A percentile compares a stretch with the other conserved stretches of the same genome.
phyloP scores from a whole-genome alignment of 2,329 filamentous ascomycete species.

The Intubia oerlemansii region DNA sequence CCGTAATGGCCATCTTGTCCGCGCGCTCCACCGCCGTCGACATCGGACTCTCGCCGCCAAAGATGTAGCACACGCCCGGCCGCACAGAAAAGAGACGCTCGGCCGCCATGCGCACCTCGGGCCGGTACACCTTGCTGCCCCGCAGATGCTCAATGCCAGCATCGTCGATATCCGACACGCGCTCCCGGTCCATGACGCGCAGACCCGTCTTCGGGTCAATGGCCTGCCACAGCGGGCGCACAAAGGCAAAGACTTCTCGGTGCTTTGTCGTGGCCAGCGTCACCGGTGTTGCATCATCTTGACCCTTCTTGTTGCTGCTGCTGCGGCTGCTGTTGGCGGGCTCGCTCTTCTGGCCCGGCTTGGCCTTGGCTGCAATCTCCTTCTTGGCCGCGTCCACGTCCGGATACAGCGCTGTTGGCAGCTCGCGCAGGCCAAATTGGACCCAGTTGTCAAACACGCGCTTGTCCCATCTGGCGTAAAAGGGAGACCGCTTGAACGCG shows the following conservation, averaged over 20 bases:
- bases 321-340: too few relatives aligned
- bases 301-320: too few relatives aligned
- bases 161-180: slow-evolving; percentile 24
- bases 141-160: slow-evolving; percentile 13
- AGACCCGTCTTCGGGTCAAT: slow-evolving; percentile 15
- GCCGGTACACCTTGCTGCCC: slow-evolving; percentile 40
- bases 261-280: slow-evolving; percentile 69
- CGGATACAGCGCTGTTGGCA: slow-evolving; percentile 41
- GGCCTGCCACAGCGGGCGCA: slow-evolving; percentile 35
- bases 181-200: slow-evolving; percentile 18
- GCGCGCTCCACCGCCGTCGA: slow-evolving; percentile 25
- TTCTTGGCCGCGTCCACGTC: slow-evolving; percentile 8
- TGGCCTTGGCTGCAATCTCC: slow-evolving; percentile 14
- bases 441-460: slow-evolving; percentile 60
- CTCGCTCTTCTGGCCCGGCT: background rate
- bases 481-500: slow-evolving; percentile 45
- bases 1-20: slow-evolving; percentile 43
- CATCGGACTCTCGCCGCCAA: slow-evolving; percentile 38
- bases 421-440: slow-evolving; percentile 49
- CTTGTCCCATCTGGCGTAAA: slow-evolving; percentile 67
- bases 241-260: slow-evolving; percentile 67
- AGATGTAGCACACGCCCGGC: slow-evolving; percentile 47
- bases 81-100: slow-evolving; percentile 35
- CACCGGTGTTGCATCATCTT: slow-evolving; percentile 14
- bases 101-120: slow-evolving; percentile 38